Base-by-base conservation (phyloP, 371 early-diverging fungal genomes). In the Circinella umbellata region DNA sequence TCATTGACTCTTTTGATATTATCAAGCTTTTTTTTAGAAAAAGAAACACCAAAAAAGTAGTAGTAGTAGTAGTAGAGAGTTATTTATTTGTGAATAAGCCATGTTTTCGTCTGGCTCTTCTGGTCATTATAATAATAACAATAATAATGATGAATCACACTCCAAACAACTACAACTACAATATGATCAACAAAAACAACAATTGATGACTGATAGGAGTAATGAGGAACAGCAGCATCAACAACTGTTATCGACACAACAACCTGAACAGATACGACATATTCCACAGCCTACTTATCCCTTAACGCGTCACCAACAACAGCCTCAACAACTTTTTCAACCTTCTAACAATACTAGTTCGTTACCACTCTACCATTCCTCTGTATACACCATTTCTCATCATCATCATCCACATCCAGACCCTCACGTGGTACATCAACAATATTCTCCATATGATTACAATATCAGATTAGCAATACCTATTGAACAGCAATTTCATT, bases 61-160 rank as follows among this genome's bases (percentile, higher is more conserved):
- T 27, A 2, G 27, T 27, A 27, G 27, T 27, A 27, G 27, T 27
- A 27, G 27, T 1, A 27, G 27, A 27, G 27, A 27, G 27, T 27
- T 27, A 27, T 27, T 27, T 27, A 2, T 27, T 27, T 27, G 27
- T 27, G 27, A 27, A 27, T 27, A 27, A 27, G 51, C 42, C 61
- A 61, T 48, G 68, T 68, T 68, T 10, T 54, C 63, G 37, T 47
- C 61, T 63, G 49, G 34, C 53, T 35, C 18, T n/a, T 11, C 46
- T 27, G 46, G 47, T 10, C 42, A 59, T 7, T 42, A 39, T 34
- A 11, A 51, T 34, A 18, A 63, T 20, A 42, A 27, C n/a, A 48
- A 63, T 35, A 27, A 27, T 27, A 27, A 27, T 27, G 13, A 60
- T n/a, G 46, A 64, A 49, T 20, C 48, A 46, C 34, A 63, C 6